Conservation (phyloP, 2,329 filamentous ascomycete species). For the Penicillium janthinellum region DNA sequence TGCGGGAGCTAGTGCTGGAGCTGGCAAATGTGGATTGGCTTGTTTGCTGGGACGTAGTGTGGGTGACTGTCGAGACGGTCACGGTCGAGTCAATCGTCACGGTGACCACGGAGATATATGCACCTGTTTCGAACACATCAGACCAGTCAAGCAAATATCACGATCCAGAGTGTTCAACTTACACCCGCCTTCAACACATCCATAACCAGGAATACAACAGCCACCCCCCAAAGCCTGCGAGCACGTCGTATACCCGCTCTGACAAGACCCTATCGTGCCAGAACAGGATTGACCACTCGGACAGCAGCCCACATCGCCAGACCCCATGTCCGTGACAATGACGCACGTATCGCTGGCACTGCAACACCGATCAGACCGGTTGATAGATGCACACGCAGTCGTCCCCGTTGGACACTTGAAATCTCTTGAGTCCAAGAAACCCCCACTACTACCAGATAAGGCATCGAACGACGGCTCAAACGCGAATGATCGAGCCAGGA, state of each 20-base stretch:
- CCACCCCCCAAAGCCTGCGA: slow-evolving; percentile 58
- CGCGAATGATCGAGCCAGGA: slow-evolving; percentile 18
- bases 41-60: slow-evolving; percentile 30
- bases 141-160: neutral
- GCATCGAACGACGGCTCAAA: slow-evolving; percentile 6
- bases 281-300: slow-evolving; percentile 55
- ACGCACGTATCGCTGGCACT: slow-evolving; percentile 56
- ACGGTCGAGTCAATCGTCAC: slow-evolving; percentile 38
- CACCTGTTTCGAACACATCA: slow-evolving; percentile 26
- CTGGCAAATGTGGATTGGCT: slow-evolving; percentile 22
- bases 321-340: slow-evolving; percentile 53
- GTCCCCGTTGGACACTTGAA: slow-evolving; percentile 62
- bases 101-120: slow-evolving; percentile 38
- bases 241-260: slow-evolving; percentile 58
- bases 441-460: neutral
- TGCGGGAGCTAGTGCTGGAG: neutral
- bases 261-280: slow-evolving; percentile 54
- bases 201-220: slow-evolving; percentile 63
- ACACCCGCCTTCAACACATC: slow-evolving; percentile 61
- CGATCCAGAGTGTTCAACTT: slow-evolving; percentile 13
- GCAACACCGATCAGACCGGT: slow-evolving; percentile 62
- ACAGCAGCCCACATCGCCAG: slow-evolving; percentile 64
- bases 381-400: slow-evolving; percentile 56
- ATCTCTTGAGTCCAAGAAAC: slow-evolving; percentile 36
- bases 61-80: slow-evolving; percentile 34